Percentiles rank a stretch among this genome's conserved stretches.
These are phyloP conservation scores for Ceratocystis diversiconidia DNA, from an alignment of 2,329 filamentous ascomycete species.

Conservation along the genomic window DNA sequence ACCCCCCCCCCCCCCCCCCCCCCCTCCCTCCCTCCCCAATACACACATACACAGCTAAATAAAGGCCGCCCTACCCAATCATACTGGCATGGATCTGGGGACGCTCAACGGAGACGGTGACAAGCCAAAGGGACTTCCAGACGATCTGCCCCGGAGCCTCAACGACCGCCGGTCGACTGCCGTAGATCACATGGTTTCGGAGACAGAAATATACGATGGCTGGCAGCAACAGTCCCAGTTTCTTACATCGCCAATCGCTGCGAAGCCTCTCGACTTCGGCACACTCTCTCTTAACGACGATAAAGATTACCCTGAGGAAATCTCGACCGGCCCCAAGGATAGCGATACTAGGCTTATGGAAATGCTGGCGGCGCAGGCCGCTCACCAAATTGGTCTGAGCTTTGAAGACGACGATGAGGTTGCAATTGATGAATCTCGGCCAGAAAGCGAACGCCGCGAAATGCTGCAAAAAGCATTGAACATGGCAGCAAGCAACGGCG, in stretches of 20 bases:
- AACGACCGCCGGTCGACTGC: constrained; percentile 68
- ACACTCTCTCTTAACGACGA: constrained; percentile 72
- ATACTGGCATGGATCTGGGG: constrained; percentile 44
- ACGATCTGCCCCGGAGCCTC: constrained; percentile 79
- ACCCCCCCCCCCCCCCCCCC: too few relatives aligned
- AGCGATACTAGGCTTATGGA: constrained; percentile 83
- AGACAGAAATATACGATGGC: constrained; percentile 97
- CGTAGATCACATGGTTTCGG: constrained; percentile 46
- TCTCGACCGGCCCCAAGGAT: constrained; percentile 45
- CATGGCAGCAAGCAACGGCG: constrained; percentile 93
- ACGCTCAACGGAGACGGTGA: constrained; percentile 31
- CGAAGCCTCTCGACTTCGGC: constrained; percentile 68
- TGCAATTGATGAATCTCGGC: constrained; percentile 56
- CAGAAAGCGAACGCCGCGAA: constrained; percentile 61
- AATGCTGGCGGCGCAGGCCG: constrained; percentile 91
- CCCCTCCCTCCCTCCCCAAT: too few relatives aligned
- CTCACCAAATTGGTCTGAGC: constrained; percentile 57
- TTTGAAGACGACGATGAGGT: constrained; percentile 71
- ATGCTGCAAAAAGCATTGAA: constrained; percentile 77
- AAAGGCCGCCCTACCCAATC: constrained; percentile 19
- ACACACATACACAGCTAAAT: constrained; percentile 24
- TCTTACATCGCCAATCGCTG: constrained; percentile 69
- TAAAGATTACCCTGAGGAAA: constrained; percentile 37
- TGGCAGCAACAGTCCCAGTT: constrained; percentile 99
- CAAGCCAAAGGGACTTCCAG: constrained; percentile 47